Conservation (phyloP, 1,284 basidiomycete species). For the Ganoderma sinense region DNA sequence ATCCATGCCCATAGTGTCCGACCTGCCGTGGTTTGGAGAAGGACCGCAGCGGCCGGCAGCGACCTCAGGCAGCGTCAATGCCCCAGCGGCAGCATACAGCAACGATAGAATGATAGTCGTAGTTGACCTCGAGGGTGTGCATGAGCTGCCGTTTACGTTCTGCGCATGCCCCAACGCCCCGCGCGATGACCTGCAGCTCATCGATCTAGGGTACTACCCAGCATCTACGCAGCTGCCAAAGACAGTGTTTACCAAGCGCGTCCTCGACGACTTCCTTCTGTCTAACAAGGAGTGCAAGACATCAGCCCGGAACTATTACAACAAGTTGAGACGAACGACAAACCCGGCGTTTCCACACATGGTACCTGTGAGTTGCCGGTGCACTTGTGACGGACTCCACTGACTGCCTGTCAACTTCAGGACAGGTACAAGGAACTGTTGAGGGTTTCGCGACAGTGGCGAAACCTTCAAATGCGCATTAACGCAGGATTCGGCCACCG, state of each 20-base stretch:
- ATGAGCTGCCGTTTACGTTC: not conserved
- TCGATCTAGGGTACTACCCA: not conserved
- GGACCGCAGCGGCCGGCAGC: too few species aligned
- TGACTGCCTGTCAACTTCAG: too few species aligned
- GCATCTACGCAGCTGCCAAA: not conserved
- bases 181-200: not conserved
- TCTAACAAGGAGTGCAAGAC: not conserved
- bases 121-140: not conserved
- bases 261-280: constrained; percentile 8
- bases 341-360: not conserved
- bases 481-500: too few species aligned
- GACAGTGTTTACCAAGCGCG: not conserved
- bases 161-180: not conserved
- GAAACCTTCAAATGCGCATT: too few species aligned
- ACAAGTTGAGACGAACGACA: not conserved
- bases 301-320: constrained; percentile 2
- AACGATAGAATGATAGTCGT: not conserved
- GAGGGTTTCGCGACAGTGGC: too few species aligned
- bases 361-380: not conserved
- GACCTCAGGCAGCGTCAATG: too few species aligned
- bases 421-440: too few species aligned
- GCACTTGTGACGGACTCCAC: too few species aligned
- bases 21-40: too few species aligned
- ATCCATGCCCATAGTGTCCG: too few species aligned
- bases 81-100: too few species aligned